These are phyloP conservation scores for Rhytidiadelphus loreus DNA, from an alignment of 225 moss, liverwort and hornwort genomes.

Conservation along the genomic window DNA sequence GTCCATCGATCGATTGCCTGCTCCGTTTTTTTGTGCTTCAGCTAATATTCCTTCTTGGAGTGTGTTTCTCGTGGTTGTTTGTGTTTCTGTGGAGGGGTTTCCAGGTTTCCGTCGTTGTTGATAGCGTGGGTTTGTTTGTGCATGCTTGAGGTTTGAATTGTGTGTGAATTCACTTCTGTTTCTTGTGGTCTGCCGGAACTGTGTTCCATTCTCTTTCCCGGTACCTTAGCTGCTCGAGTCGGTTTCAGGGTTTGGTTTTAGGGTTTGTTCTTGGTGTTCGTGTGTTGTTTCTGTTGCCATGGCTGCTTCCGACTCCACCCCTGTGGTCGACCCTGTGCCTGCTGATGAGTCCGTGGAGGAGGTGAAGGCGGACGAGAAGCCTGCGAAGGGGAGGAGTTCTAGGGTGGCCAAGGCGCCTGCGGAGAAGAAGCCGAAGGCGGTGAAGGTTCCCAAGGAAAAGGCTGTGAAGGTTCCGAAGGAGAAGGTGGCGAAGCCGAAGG, in stretches of 20 bases:
- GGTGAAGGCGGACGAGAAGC: slow-evolving; percentile 26
- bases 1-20: background rate
- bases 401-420: slow-evolving; percentile 37
- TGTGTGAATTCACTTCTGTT: background rate
- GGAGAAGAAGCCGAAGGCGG: slow-evolving; percentile 35
- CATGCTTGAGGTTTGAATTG: background rate
- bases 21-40: background rate
- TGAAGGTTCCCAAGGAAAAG: slow-evolving; percentile 34
- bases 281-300: slow-evolving; percentile 1
- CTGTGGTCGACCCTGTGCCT: slow-evolving; percentile 12
- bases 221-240: background rate
- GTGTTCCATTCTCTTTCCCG: no score
- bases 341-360: slow-evolving; percentile 20
- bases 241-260: background rate
- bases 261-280: background rate
- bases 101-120: background rate
- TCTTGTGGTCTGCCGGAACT: no score
- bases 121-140: background rate
- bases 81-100: background rate
- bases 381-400: slow-evolving; percentile 19
- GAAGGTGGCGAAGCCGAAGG: slow-evolving; percentile 36
- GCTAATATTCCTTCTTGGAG: background rate
- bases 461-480: slow-evolving; percentile 48
- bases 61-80: background rate
- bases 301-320: slow-evolving; percentile 39